A percentile compares a stretch with the other conserved stretches of the same genome.
These are phyloP conservation scores for Venturia oleaginea DNA, from an alignment of 2,329 filamentous ascomycete genomes.

Conservation along the genomic window DNA sequence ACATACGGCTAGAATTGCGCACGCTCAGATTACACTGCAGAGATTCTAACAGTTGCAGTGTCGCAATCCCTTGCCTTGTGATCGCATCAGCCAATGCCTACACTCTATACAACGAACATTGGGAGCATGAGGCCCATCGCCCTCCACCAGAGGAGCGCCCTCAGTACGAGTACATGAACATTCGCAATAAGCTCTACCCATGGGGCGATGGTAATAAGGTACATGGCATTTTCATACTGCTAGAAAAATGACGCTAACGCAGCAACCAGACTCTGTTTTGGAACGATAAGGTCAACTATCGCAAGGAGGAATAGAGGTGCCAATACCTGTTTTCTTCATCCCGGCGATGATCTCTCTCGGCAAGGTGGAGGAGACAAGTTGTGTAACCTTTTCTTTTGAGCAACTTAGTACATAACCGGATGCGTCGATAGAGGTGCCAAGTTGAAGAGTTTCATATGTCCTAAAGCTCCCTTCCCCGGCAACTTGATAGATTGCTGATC, in stretches of 20 bases:
- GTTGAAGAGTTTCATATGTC: not conserved
- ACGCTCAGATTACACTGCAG: not conserved
- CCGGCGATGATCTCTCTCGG: not conserved
- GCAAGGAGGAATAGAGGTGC: slow-evolving; percentile 69
- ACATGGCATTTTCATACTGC: slow-evolving; percentile 4
- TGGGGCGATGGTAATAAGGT: slow-evolving; percentile 97
- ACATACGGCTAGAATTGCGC: not conserved
- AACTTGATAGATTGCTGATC: not conserved
- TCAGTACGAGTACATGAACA: slow-evolving; percentile 97
- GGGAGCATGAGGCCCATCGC: slow-evolving; percentile 87
- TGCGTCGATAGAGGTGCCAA: not conserved
- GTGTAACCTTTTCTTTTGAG: not conserved
- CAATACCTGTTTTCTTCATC: not conserved
- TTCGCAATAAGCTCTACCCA: slow-evolving; percentile 89
- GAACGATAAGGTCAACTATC: slow-evolving; percentile 93
- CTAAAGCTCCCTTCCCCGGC: too few species aligned
- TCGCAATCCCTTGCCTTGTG: slow-evolving; percentile 62
- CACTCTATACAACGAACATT: slow-evolving; percentile 89
- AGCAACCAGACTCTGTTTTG: slow-evolving; percentile 51
- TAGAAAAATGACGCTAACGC: not conserved
- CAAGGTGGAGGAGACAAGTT: too few species aligned
- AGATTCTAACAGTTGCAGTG: slow-evolving; percentile 43
- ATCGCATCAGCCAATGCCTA: slow-evolving; percentile 74
- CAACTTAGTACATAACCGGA: not conserved
- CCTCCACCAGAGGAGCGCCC: slow-evolving; percentile 80